phyloP scores from a whole-genome alignment of 805 yeast species.

The Cyberlindnera mycetangii region DNA sequence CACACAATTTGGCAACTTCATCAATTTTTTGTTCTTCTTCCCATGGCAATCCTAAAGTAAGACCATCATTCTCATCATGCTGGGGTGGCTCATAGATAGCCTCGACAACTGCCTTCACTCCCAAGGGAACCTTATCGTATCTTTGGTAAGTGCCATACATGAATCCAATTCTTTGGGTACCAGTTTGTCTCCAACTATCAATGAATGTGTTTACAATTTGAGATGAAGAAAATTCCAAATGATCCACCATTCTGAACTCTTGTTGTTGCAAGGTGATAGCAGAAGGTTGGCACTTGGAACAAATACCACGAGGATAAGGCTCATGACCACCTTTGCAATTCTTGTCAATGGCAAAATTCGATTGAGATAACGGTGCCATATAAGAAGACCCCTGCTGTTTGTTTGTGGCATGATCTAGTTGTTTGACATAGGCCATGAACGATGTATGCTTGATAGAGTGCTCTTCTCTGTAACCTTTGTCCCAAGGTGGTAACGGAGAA shows the following conservation, averaged over 20 bases:
- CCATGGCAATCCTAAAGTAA: constrained; percentile 55
- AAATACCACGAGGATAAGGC: constrained; percentile 93
- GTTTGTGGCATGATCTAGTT: constrained; percentile 63
- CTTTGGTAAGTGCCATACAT: constrained; percentile 77
- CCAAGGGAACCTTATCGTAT: constrained; percentile 85
- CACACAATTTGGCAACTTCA: constrained; percentile 52
- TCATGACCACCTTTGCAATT: constrained; percentile 78
- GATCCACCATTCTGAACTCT: constrained; percentile 93
- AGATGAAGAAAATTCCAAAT: constrained; percentile 83
- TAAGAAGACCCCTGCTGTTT: constrained; percentile 59
- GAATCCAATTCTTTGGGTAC: constrained; percentile 82
- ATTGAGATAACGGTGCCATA: constrained; percentile 75
- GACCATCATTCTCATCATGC: constrained; percentile 79
- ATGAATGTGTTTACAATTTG: constrained; percentile 76
- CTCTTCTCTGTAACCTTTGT: constrained; percentile 67
- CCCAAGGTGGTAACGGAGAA: constrained; percentile 95
- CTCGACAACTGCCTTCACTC: constrained; percentile 90
- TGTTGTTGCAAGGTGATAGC: constrained; percentile 92
- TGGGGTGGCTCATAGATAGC: constrained; percentile 95
- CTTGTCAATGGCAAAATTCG: constrained; percentile 60
- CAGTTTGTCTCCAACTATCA: constrained; percentile 88
- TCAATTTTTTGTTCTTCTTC: constrained; percentile 54
- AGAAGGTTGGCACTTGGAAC: constrained; percentile 95
- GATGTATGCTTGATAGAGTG: constrained; percentile 84
- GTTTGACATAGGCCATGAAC: constrained; percentile 77